A percentile compares a stretch with the other conserved stretches of the same genome.
Conservation (phyloP, 2,329 filamentous ascomycete species). For the Calonectria pauciramosa region DNA sequence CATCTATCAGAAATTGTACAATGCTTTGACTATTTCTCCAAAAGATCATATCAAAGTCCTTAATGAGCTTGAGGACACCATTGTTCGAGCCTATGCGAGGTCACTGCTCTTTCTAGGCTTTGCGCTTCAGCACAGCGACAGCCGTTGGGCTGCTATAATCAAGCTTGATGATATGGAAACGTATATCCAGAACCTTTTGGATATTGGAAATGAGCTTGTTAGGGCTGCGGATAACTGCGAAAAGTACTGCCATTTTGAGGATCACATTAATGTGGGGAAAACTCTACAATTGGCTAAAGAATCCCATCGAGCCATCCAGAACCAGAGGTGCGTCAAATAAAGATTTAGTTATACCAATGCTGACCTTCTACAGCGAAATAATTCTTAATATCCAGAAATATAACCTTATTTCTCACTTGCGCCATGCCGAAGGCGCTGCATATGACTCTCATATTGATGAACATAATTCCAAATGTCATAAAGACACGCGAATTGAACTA, state of each 20-base stretch:
- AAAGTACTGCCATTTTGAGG: too few species aligned
- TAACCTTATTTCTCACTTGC: too few species aligned
- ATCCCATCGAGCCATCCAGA: neutral
- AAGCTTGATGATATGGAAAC: neutral
- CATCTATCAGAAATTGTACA: too few species aligned
- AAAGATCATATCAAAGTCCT: too few species aligned
- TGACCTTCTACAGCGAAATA: too few species aligned
- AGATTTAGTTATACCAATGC: neutral
- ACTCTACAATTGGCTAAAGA: too few species aligned
- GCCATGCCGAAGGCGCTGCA: conserved; percentile 34
- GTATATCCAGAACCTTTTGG: neutral
- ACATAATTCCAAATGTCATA: conserved; percentile 47
- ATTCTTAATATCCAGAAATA: too few species aligned
- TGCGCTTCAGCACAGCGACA: too few species aligned
- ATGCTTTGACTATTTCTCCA: too few species aligned
- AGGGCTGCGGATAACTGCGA: neutral
- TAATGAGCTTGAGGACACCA: conserved; percentile 37
- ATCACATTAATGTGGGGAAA: too few species aligned
- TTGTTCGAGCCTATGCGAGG: conserved; percentile 27
- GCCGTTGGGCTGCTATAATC: too few species aligned
- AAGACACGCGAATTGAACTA: conserved; percentile 49
- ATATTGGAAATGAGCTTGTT: neutral
- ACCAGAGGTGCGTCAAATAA: neutral
- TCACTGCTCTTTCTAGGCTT: neutral
- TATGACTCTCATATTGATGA: conserved; percentile 52